Percentiles rank a stretch among this genome's conserved stretches.
phyloP scores from a whole-genome alignment of 805 yeast genomes.

The Starmera dryadoides region DNA sequence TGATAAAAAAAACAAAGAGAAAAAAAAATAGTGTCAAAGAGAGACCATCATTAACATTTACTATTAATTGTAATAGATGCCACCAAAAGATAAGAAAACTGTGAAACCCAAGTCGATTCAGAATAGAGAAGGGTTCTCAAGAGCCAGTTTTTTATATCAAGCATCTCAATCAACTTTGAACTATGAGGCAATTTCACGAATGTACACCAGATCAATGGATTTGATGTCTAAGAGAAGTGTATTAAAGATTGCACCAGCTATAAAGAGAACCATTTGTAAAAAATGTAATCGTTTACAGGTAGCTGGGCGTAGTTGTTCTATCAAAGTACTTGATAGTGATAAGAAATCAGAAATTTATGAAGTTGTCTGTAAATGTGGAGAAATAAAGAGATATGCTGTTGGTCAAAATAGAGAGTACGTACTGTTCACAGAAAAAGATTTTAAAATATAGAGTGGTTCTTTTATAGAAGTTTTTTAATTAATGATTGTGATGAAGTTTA shows the following conservation, averaged over 20 bases:
- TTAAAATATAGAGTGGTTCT: too few species aligned
- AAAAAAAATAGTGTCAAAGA: too few species aligned
- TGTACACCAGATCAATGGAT: conserved; percentile 47
- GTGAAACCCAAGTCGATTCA: conserved; percentile 33
- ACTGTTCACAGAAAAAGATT: conserved; percentile 36
- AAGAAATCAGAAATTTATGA: conserved; percentile 41
- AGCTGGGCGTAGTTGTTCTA: conserved; percentile 37
- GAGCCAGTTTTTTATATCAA: conserved; percentile 55
- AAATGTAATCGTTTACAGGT: conserved; percentile 46
- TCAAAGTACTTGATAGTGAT: conserved; percentile 36
- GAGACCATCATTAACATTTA: too few species aligned
- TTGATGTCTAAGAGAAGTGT: conserved; percentile 64
- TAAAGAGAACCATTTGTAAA: conserved; percentile 69
- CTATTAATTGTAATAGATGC: too few species aligned
- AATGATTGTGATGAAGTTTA: too few species aligned
- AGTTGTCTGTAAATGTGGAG: conserved; percentile 47
- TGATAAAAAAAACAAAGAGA: conserved; percentile 2
- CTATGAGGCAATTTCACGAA: conserved; percentile 42
- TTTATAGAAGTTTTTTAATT: too few species aligned
- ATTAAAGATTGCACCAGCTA: conserved; percentile 49
- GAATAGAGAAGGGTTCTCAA: conserved; percentile 50
- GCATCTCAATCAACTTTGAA: conserved; percentile 33
- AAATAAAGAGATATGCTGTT: conserved; percentile 49
- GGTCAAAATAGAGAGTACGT: conserved; percentile 46
- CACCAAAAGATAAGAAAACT: conserved; percentile 1